Evolutionary conservation across 2,329 filamentous ascomycete genomes (phyloP), one percentile per base, ranked within the genome.

Genomic region (Ophiocordyceps australis): DNA sequence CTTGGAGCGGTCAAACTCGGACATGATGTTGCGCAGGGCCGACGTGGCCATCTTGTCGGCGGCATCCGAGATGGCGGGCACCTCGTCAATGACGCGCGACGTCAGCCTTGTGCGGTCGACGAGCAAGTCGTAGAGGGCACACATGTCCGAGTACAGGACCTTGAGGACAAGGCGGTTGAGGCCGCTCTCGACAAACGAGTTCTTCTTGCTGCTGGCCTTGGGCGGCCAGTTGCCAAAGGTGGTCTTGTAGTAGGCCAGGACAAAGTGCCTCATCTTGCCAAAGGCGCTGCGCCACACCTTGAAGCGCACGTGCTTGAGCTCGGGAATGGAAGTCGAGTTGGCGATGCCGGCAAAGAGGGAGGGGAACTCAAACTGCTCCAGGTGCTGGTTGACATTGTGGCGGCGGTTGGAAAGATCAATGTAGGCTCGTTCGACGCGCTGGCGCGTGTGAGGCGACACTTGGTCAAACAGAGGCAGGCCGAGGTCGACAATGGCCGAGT

Each of bases 281-380:
- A 86, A 95, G 3, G 74, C 65, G 12, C 60, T 58, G 40, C 69
- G 77, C 86, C 89, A 95, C 16, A 67, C 64, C 46, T 83, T 82
- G 57, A 91, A 95, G 14, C 74, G 72, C 22, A 93, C 68, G 12
- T 70, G 56, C 44, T 74, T 85, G 34, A 80, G 73, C 47, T 92
- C 82, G 1, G 62, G 62, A 14, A 71, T 65, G 1, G 77, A 81
- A 9, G 75, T 85, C 4, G 82, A 92, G 46, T 74, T 83, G 41
- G 81, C 86, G 35, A 83, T 71, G 18, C 89, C 89, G 0, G 82
- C 70, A 43, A 93, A 95, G 5, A 95, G 57, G 1, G 80, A 78
- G 0, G 85, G 83, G 38, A 93, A 94, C 17, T 94, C 81, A 38
- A 95, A 95, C 32, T 82, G 71, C 30, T 79, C 72, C n/a, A 95